These are phyloP conservation scores for Fusarium fujikuroi DNA, from an alignment of 2,329 filamentous ascomycete species.

Conservation along the genomic window DNA sequence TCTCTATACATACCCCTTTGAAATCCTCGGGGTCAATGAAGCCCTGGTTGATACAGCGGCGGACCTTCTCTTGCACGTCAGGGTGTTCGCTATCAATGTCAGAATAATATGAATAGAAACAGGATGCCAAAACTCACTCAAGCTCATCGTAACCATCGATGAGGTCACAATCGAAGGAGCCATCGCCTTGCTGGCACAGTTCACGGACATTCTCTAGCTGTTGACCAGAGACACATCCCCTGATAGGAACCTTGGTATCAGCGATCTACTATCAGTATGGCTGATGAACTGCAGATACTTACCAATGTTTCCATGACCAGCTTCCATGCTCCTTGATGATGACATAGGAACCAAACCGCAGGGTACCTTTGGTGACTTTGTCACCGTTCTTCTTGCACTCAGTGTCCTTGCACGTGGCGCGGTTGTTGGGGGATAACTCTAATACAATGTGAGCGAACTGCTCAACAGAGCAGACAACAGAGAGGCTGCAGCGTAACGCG, in stretches of 20 bases:
- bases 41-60: constrained; percentile 76
- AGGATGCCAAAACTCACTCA: constrained; percentile 51
- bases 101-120: constrained; percentile 1
- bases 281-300: constrained; percentile 46
- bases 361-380: constrained; percentile 82
- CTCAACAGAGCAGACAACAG: not conserved
- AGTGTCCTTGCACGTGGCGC: constrained; percentile 78
- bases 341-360: constrained; percentile 82
- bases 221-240: constrained; percentile 88
- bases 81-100: constrained; percentile 55
- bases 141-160: constrained; percentile 88
- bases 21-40: constrained; percentile 89
- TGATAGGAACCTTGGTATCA: constrained; percentile 49
- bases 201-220: constrained; percentile 75
- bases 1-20: constrained; percentile 76
- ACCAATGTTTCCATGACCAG: constrained; percentile 92
- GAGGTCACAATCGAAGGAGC: constrained; percentile 68
- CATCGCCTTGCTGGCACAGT: constrained; percentile 58
- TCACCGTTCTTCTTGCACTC: constrained; percentile 75
- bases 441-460: constrained; percentile 27
- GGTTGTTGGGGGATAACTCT: constrained; percentile 78
- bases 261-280: not conserved
- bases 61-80: constrained; percentile 78
- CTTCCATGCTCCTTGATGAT: constrained; percentile 68
- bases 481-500: not conserved